Evolutionary conservation across 2,329 filamentous ascomycete species (phyloP).

Genomic region (Blumeria graminis): DNA sequence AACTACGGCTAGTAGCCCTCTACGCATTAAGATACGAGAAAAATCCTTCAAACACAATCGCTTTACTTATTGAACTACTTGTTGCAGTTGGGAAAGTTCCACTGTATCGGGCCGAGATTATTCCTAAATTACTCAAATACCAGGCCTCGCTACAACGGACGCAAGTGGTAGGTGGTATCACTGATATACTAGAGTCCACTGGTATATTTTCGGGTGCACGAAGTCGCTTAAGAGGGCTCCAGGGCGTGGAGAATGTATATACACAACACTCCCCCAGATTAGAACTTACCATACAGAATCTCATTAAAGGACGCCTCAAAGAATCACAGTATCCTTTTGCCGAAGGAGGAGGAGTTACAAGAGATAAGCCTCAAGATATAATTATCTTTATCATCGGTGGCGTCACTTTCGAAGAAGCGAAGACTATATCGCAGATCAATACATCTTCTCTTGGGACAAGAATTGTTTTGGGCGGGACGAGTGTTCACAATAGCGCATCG

Average conservation of each 20-base stretch:
- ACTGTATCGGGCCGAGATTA: slow-evolving; percentile 48
- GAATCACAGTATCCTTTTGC: slow-evolving; percentile 85
- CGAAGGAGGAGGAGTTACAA: slow-evolving; percentile 63
- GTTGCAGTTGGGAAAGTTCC: slow-evolving; percentile 63
- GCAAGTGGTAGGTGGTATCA: slow-evolving; percentile 45
- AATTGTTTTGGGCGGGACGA: slow-evolving; percentile 72
- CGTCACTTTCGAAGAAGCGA: slow-evolving; percentile 88
- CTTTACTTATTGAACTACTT: slow-evolving; percentile 70
- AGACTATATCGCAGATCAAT: slow-evolving; percentile 87
- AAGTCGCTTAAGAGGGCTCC: slow-evolving; percentile 76
- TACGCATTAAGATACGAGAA: slow-evolving; percentile 86
- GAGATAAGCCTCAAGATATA: slow-evolving; percentile 91
- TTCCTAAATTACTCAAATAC: slow-evolving; percentile 63
- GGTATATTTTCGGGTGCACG: slow-evolving; percentile 79
- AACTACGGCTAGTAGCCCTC: slow-evolving; percentile 74
- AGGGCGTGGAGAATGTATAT: slow-evolving; percentile 96
- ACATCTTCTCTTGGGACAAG: slow-evolving; percentile 70
- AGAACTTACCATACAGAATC: slow-evolving; percentile 67
- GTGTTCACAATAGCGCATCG: slow-evolving; percentile 63
- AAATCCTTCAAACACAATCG: slow-evolving; percentile 58
- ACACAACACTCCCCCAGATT: slow-evolving; percentile 85
- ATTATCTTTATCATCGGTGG: slow-evolving; percentile 88
- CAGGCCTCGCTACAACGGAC: slow-evolving; percentile 67
- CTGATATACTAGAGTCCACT: slow-evolving; percentile 75
- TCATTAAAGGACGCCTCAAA: slow-evolving; percentile 74